phyloP scores from a whole-genome alignment of 2,329 filamentous ascomycete species.

The Trichoderma sp. region DNA sequence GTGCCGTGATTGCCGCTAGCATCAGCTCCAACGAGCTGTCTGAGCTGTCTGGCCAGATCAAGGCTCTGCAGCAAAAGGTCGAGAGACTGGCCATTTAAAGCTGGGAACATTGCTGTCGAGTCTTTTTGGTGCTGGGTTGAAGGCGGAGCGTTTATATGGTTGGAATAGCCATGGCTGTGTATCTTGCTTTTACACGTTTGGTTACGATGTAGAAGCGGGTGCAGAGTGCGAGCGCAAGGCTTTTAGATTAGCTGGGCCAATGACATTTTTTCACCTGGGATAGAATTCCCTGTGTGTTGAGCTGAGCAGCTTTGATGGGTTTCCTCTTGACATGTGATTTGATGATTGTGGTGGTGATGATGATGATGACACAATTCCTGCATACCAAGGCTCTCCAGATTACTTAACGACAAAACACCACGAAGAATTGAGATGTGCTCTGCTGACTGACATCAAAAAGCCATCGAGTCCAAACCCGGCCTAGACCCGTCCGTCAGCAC shows the following conservation, averaged over 20 bases:
- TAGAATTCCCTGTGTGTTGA: neutral
- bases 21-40: conserved; percentile 92
- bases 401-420: neutral
- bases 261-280: conserved; percentile 12
- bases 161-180: neutral
- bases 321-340: neutral
- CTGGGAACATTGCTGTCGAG: neutral
- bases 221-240: neutral
- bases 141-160: neutral
- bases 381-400: neutral
- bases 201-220: neutral
- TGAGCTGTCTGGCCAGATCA: conserved; percentile 85
- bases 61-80: conserved; percentile 88
- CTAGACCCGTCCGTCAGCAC: neutral
- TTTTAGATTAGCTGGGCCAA: neutral
- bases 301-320: neutral
- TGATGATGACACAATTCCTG: neutral
- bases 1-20: conserved; percentile 80
- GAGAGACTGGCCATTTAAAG: conserved; percentile 89
- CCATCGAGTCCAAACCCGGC: neutral
- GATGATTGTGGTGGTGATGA: neutral
- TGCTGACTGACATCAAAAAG: neutral
- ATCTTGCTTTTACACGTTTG: neutral
- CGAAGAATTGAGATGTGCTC: neutral
- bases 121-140: neutral